phyloP scores from a whole-genome alignment of 2,329 filamentous ascomycete species.

The Paecilomyces formosus region DNA sequence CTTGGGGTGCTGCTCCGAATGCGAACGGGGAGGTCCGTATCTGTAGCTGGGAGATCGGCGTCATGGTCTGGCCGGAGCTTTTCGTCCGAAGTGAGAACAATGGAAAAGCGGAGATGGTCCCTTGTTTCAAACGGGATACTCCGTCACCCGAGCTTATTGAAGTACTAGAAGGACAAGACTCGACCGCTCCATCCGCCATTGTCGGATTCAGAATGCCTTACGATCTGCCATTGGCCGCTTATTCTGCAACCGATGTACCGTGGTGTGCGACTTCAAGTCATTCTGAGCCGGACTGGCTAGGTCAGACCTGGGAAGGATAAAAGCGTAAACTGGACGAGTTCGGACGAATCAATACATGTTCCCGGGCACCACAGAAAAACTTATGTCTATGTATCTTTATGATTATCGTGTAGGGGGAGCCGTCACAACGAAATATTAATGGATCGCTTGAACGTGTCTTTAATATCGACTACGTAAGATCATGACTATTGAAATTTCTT shows the following conservation, averaged over 20 bases:
- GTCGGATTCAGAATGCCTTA: constrained; percentile 79
- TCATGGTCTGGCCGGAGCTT: constrained; percentile 69
- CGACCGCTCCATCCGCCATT: constrained; percentile 21
- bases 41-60: constrained; percentile 76
- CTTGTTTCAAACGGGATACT: constrained; percentile 57
- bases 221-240: constrained; percentile 63
- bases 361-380: neutral
- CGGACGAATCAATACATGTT: neutral
- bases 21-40: constrained; percentile 58
- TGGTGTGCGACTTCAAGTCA: constrained; percentile 66
- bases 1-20: constrained; percentile 65
- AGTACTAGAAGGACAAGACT: constrained; percentile 16
- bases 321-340: neutral
- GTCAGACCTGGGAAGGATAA: constrained; percentile 28
- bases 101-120: constrained; percentile 52
- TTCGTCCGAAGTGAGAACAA: constrained; percentile 19
- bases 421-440: neutral
- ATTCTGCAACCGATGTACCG: constrained; percentile 57
- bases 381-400: neutral
- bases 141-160: neutral
- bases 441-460: neutral
- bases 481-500: neutral
- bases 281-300: constrained; percentile 55
- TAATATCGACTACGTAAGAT: neutral
- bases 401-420: neutral